phyloP scores from a whole-genome alignment of 2,329 filamentous ascomycete genomes.

The Paecilomyces sp. region DNA sequence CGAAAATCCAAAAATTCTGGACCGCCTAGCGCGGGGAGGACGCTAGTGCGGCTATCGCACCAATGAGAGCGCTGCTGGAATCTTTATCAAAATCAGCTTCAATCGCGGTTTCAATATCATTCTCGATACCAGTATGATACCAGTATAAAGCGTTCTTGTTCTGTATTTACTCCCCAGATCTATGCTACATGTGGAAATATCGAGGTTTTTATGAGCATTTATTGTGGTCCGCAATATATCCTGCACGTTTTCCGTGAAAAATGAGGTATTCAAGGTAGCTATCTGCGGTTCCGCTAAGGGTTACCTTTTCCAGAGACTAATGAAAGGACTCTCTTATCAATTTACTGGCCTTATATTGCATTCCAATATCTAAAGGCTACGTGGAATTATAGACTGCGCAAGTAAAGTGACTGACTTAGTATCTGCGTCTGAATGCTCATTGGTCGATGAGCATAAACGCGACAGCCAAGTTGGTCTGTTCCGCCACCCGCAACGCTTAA shows the following conservation, averaged over 20 bases:
- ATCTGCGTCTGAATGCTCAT: background rate
- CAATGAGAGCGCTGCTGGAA: slow-evolving; percentile 2
- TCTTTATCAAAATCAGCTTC: background rate
- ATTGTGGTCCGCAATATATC: too few relatives aligned
- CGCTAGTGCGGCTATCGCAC: slow-evolving; percentile 18
- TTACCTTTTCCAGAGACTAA: too few relatives aligned
- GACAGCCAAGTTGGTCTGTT: background rate
- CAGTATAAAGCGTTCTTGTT: background rate
- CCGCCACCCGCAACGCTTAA: background rate
- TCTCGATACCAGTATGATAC: background rate
- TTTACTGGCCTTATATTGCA: too few relatives aligned
- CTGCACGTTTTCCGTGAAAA: too few relatives aligned
- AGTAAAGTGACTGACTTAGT: background rate
- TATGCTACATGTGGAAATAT: too few relatives aligned
- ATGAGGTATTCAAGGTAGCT: too few relatives aligned
- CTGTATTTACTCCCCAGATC: background rate
- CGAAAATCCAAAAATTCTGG: slow-evolving; percentile 21
- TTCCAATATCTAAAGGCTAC: background rate
- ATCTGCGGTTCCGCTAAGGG: too few relatives aligned
- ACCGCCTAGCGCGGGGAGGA: slow-evolving; percentile 17
- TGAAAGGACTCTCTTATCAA: too few relatives aligned
- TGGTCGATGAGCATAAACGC: background rate
- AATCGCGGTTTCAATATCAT: background rate
- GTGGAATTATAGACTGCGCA: background rate
- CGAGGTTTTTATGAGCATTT: too few relatives aligned